Conservation (phyloP, 805 yeast genomes). For the Nakazawaea anatomiae region DNA sequence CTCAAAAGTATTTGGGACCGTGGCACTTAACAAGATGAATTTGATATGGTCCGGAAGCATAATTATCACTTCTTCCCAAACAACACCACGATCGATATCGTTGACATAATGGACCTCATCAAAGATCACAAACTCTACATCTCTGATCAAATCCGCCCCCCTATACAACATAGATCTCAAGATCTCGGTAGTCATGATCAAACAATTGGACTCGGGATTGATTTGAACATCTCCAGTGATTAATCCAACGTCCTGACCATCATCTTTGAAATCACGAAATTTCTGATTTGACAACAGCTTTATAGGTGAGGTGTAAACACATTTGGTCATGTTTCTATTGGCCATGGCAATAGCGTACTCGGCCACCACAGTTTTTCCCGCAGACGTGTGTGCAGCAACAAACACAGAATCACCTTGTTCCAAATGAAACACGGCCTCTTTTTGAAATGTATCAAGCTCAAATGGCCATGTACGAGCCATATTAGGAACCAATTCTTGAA, state of each 20-base stretch:
- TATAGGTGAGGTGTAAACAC: slow-evolving; percentile 94
- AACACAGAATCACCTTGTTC: slow-evolving; percentile 98
- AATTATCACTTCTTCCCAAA: slow-evolving; percentile 98
- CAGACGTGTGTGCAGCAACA: slow-evolving; percentile 98
- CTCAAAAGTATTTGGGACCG: slow-evolving; percentile 97
- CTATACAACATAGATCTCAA: slow-evolving; percentile 91
- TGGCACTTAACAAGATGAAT: slow-evolving; percentile 85
- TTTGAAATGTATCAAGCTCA: slow-evolving; percentile 89
- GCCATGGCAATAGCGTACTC: slow-evolving; percentile 99
- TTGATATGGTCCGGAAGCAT: slow-evolving; percentile 97
- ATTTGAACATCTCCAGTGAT: slow-evolving; percentile 98
- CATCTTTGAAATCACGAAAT: slow-evolving; percentile 79
- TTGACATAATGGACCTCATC: slow-evolving; percentile 98
- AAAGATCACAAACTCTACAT: slow-evolving; percentile 94
- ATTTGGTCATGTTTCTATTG: slow-evolving; percentile 89
- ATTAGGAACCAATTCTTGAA: slow-evolving; percentile 81
- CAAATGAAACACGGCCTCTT: slow-evolving; percentile 92
- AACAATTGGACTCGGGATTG: slow-evolving; percentile 91
- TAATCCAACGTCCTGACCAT: slow-evolving; percentile 82
- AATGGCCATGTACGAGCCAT: slow-evolving; percentile 96
- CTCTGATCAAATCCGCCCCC: slow-evolving; percentile 94
- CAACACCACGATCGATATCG: slow-evolving; percentile 96
- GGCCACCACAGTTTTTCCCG: slow-evolving; percentile 97
- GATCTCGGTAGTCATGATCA: slow-evolving; percentile 97
- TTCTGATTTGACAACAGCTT: slow-evolving; percentile 88